Base-by-base conservation (phyloP, 2,329 filamentous ascomycete genomes). In the Diaporthe sp. region DNA sequence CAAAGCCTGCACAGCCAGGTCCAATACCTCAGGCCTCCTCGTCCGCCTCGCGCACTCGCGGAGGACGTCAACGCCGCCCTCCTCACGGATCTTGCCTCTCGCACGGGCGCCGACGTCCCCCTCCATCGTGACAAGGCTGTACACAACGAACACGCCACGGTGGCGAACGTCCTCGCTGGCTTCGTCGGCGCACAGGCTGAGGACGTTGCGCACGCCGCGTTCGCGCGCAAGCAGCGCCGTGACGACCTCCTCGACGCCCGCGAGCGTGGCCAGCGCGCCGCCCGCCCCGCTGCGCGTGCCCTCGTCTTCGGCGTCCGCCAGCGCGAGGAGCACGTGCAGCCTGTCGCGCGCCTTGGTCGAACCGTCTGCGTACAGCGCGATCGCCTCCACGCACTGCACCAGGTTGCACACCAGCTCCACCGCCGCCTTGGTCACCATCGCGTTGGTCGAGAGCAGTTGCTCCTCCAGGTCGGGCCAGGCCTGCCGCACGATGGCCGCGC, bases 381-480 rank as follows among this genome's bases (percentile, higher is more conserved):
- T 88, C 25, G 93, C 93, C 49, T 92, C 88, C 0, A 92, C 90
- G 1, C 89, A 89, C 74, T 93, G 92, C 82, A 95, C 93, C 22
- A 99, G 88, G 81, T 99, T 99, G 86, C 97, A 99, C 31, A 98
- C 88, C 3, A 99, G 89, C 83, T 99, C 96, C 37, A 95, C 94
- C 0, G 95, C 91, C 0, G 96, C 96, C 70, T 96, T 94, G 74
- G 94, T 93, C 25, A 99, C 90, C 78, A 94, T 89, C 1, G 88
- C 85, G 82, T 98, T 97, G 60, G 91, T 90, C 20, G 92, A 93
- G 1, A 98, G 89, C 1, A 98, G 87, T 25, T 96, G 90, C 79
- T 98, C 95, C 83, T 98, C 97, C 58, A 98, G 89, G 28, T 91
- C 91, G 0, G 91, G 83, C 91, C 95, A 98, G 0, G 93, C 91